Evolutionary conservation across 768 basidiomycete genomes (phyloP).

Genomic region (Mycena olivaceomarginata): DNA sequence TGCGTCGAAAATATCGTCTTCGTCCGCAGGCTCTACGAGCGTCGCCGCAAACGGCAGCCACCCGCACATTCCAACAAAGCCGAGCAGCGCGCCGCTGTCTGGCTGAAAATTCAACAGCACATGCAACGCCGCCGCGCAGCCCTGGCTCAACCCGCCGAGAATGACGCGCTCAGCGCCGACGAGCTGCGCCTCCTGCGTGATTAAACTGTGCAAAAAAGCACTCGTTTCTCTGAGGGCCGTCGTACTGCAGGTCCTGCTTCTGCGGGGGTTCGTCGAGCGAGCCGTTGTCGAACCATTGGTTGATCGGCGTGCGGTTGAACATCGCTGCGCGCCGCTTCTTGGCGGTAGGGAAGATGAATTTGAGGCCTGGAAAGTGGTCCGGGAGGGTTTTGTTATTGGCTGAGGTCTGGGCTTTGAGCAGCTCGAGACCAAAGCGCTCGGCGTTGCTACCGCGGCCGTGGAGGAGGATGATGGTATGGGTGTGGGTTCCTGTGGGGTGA

Average conservation of each 20-base stretch:
- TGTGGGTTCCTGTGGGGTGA: conserved; percentile 19
- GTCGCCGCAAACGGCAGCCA: conserved; percentile 32
- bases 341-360: conserved; percentile 37
- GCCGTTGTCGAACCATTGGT: conserved; percentile 38
- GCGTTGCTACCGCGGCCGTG: conserved; percentile 39
- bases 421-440: conserved; percentile 36
- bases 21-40: background rate
- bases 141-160: conserved; percentile 37
- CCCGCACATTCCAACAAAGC: conserved; percentile 37
- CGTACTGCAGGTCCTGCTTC: conserved; percentile 30
- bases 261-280: background rate
- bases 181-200: conserved; percentile 17
- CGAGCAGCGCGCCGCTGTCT: conserved; percentile 11
- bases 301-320: conserved; percentile 38
- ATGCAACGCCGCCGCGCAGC: conserved; percentile 35
- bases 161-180: conserved; percentile 20
- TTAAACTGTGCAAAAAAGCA: conserved; percentile 23
- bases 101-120: conserved; percentile 35
- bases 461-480: conserved; percentile 35
- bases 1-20: conserved; percentile 9
- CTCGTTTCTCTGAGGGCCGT: conserved; percentile 23
- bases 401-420: conserved; percentile 18
- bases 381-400: conserved; percentile 18
- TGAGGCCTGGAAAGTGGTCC: conserved; percentile 32
- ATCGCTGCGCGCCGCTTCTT: conserved; percentile 32